phyloP scores from a whole-genome alignment of 805 yeast genomes.

The Pichia eremophila region DNA sequence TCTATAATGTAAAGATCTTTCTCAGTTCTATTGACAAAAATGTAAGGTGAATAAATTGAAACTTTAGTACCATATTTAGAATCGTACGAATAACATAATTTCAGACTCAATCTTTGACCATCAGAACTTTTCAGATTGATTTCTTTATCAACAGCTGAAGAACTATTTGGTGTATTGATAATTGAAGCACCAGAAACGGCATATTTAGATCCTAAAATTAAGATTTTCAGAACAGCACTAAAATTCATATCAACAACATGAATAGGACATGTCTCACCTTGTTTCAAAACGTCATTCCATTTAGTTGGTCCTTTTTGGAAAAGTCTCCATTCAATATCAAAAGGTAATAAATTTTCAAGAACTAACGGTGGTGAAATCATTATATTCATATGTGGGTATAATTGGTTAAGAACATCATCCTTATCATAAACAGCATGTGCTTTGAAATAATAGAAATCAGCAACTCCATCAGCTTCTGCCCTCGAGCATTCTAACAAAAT shows the following conservation, averaged over 20 bases:
- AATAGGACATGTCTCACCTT: conserved; percentile 61
- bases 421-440: conserved; percentile 56
- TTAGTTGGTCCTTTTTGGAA: conserved; percentile 68
- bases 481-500: conserved; percentile 54
- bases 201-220: conserved; percentile 54
- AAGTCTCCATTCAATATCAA: conserved; percentile 62
- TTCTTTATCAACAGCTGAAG: conserved; percentile 26
- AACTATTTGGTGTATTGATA: conserved; percentile 42
- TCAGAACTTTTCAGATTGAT: conserved; percentile 43
- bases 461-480: conserved; percentile 24
- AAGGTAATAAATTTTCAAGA: conserved; percentile 77
- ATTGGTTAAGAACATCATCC: conserved; percentile 59
- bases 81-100: conserved; percentile 50
- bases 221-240: conserved; percentile 54
- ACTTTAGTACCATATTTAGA: conserved; percentile 53
- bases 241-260: conserved; percentile 67
- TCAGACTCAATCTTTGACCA: conserved; percentile 59
- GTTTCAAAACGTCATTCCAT: conserved; percentile 51
- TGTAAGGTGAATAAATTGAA: conserved; percentile 74
- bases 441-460: conserved; percentile 45
- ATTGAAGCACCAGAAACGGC: conserved; percentile 65
- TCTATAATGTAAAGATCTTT: conserved; percentile 53
- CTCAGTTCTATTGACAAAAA: conserved; percentile 74
- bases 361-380: conserved; percentile 78
- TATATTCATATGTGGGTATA: conserved; percentile 79